These are phyloP conservation scores for Keithomyces neogunnii DNA, from an alignment of 2,329 filamentous ascomycete genomes.

Conservation along the genomic window DNA sequence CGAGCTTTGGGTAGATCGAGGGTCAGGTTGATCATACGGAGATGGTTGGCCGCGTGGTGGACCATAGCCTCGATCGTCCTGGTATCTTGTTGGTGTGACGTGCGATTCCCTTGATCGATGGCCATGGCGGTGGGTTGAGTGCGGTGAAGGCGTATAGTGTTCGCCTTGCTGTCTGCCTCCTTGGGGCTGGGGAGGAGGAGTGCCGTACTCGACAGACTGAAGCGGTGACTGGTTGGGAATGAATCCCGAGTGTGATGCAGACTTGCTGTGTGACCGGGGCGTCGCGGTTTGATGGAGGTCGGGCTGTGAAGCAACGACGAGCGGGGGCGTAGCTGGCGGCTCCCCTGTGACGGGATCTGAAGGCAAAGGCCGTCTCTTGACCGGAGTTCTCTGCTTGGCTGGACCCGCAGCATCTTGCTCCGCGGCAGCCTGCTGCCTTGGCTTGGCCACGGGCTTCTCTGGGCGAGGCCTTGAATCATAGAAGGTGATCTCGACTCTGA, in stretches of 20 bases:
- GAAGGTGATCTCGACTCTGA: conserved; percentile 91
- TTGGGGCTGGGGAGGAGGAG: conserved; percentile 21
- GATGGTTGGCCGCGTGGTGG: conserved; percentile 20
- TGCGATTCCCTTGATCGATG: conserved; percentile 26
- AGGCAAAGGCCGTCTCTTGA: conserved; percentile 79
- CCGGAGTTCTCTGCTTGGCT: conserved; percentile 45
- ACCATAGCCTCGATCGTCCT: conserved; percentile 27
- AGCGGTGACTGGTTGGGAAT: conserved; percentile 45
- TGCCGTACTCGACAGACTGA: conserved; percentile 43
- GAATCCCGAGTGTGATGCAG: conserved; percentile 27
- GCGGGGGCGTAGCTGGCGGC: conserved; percentile 23
- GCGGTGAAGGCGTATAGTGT: conserved; percentile 26
- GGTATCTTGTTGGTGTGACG: conserved; percentile 24
- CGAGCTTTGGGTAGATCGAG: conserved; percentile 24
- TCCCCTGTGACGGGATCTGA: conserved; percentile 62
- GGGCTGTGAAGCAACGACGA: conserved; percentile 17
- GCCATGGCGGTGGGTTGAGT: conserved; percentile 20
- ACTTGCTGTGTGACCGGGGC: conserved; percentile 37
- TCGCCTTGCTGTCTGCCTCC: conserved; percentile 12
- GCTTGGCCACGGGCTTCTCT: conserved; percentile 57
- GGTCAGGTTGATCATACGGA: conserved; percentile 30
- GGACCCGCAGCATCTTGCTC: conserved; percentile 28
- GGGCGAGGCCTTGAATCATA: conserved; percentile 83
- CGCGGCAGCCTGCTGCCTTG: conserved; percentile 31
- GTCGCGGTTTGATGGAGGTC: conserved; percentile 39